Evolutionary conservation across 352 stramenopile species (phyloP).

Genomic region (Globisporangium spinosum): DNA sequence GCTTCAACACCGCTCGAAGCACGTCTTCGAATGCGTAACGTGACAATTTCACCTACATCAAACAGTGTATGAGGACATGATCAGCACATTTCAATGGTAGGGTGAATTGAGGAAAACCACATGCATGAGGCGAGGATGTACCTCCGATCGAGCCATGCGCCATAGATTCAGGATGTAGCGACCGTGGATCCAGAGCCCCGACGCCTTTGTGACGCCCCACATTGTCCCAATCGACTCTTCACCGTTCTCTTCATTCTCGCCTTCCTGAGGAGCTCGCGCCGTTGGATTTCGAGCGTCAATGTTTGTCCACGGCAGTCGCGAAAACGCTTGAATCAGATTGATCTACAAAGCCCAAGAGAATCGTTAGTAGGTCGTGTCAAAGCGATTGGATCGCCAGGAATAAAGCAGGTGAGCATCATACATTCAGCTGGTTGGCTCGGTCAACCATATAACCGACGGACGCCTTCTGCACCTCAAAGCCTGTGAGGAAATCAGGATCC

Average conservation of each 20-base stretch:
- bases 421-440: constrained; percentile 51
- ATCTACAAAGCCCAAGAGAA: constrained; percentile 26
- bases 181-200: constrained; percentile 87
- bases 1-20: constrained; percentile 55
- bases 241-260: constrained; percentile 25
- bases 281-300: constrained; percentile 57
- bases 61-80: background rate
- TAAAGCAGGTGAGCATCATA: constrained; percentile 11
- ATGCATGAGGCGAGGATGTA: constrained; percentile 17
- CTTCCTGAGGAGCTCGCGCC: constrained; percentile 21
- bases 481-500: constrained; percentile 89
- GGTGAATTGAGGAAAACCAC: background rate
- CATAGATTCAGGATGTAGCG: constrained; percentile 92
- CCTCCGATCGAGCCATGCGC: constrained; percentile 82
- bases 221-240: constrained; percentile 57
- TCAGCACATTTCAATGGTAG: background rate
- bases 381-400: background rate
- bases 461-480: constrained; percentile 85
- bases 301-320: constrained; percentile 41
- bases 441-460: constrained; percentile 80
- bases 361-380: background rate
- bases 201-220: constrained; percentile 79
- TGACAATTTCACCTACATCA: constrained; percentile 69
- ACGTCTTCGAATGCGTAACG: constrained; percentile 83
- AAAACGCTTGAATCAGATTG: constrained; percentile 70